phyloP scores from a whole-genome alignment of 2,329 filamentous ascomycete genomes.

The Neopestalotiopsis sp. region DNA sequence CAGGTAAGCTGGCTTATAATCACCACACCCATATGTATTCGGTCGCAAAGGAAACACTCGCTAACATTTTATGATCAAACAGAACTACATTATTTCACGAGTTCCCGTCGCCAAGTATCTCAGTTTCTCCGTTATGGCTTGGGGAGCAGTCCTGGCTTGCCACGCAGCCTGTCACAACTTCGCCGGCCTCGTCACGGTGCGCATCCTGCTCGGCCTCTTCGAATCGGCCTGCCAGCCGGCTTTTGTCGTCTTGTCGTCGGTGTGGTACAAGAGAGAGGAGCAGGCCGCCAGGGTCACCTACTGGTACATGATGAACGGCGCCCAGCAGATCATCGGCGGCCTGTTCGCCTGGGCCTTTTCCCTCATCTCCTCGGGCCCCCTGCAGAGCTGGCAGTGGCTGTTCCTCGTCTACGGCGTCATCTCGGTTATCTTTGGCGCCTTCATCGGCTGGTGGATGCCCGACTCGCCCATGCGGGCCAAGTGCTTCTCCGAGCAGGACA shows the following conservation, averaged over 20 bases:
- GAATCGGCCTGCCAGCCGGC: slow-evolving; percentile 73
- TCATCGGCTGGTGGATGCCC: slow-evolving; percentile 68
- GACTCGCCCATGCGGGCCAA: slow-evolving; percentile 75
- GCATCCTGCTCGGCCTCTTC: slow-evolving; percentile 72
- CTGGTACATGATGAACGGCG: slow-evolving; percentile 82
- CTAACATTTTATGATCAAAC: background rate
- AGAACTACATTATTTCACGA: slow-evolving; percentile 60
- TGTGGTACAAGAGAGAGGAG: slow-evolving; percentile 75
- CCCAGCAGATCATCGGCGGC: slow-evolving; percentile 74
- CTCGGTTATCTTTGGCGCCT: slow-evolving; percentile 67
- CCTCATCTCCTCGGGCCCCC: slow-evolving; percentile 54
- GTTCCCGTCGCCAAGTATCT: slow-evolving; percentile 73
- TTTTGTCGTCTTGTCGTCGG: slow-evolving; percentile 69
- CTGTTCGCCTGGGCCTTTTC: slow-evolving; percentile 70
- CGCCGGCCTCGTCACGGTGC: slow-evolving; percentile 60
- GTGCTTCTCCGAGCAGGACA: slow-evolving; percentile 70
- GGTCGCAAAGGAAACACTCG: background rate
- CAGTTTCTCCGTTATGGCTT: slow-evolving; percentile 65
- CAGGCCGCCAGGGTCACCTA: slow-evolving; percentile 70
- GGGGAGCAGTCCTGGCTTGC: slow-evolving; percentile 64
- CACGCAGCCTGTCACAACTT: slow-evolving; percentile 68
- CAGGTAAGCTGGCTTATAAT: slow-evolving; percentile 43
- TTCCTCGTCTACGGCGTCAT: slow-evolving; percentile 70
- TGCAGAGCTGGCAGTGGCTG: slow-evolving; percentile 71
- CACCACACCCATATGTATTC: background rate